phyloP scores from a whole-genome alignment of 192 early-diverging fungal species.

The Coemansia sp. region DNA sequence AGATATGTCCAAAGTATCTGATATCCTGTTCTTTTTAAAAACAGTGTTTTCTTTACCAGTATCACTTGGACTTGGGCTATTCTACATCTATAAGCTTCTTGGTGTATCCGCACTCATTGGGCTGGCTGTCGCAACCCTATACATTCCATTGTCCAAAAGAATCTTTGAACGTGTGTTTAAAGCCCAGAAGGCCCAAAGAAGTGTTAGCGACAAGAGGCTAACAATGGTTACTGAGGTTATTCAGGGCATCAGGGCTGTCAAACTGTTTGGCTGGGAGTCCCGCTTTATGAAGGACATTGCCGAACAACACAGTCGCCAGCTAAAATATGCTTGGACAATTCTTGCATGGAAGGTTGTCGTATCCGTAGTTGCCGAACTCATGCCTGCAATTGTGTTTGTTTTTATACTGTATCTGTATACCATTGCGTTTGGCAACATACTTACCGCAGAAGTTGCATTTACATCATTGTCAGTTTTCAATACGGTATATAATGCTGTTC shows the following conservation, averaged over 20 bases:
- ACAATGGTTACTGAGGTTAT: too few relatives aligned
- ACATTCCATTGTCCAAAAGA: constrained; percentile 57
- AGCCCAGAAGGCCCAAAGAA: constrained; percentile 58
- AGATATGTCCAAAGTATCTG: constrained; percentile 55
- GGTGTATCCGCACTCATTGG: constrained; percentile 82
- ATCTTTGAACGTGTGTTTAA: constrained; percentile 55
- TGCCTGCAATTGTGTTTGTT: constrained; percentile 60
- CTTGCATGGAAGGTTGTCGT: constrained; percentile 39
- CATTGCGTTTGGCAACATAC: constrained; percentile 53
- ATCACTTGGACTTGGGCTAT: constrained; percentile 64
- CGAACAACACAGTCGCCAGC: constrained; percentile 55
- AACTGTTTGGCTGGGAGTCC: constrained; percentile 80
- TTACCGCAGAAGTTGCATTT: constrained; percentile 62
- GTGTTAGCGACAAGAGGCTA: constrained; percentile 68
- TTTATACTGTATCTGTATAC: constrained; percentile 61
- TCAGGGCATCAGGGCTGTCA: constrained; percentile 84
- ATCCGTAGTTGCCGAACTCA: constrained; percentile 55
- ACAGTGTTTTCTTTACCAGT: constrained; percentile 64
- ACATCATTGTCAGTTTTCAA: constrained; percentile 70
- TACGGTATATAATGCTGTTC: constrained; percentile 61
- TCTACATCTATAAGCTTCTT: constrained; percentile 70
- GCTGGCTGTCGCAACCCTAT: constrained; percentile 63
- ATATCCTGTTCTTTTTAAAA: constrained; percentile 58
- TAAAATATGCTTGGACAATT: too few relatives aligned
- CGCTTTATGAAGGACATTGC: constrained; percentile 68